Evolutionary conservation across 2,329 filamentous ascomycete genomes (phyloP).

Genomic region (Colletotrichum orbiculare): DNA sequence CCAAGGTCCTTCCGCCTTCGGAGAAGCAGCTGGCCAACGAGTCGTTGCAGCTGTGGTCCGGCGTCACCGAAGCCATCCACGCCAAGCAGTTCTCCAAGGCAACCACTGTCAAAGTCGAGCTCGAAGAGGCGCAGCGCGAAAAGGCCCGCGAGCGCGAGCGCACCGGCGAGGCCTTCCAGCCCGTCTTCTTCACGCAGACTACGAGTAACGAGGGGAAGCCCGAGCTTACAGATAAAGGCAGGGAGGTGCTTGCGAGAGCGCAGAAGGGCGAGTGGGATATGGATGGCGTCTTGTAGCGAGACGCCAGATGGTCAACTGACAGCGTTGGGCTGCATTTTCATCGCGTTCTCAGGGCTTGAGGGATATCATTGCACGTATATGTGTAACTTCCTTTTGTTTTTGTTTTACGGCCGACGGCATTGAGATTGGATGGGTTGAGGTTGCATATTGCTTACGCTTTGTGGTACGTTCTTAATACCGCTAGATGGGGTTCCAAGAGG

Average conservation of each 20-base stretch:
- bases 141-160: constrained; percentile 84
- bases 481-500: too few species aligned
- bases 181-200: constrained; percentile 83
- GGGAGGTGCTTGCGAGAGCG: constrained; percentile 60
- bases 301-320: too few species aligned
- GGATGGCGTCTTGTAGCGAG: constrained; percentile 50
- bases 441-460: too few species aligned
- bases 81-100: constrained; percentile 86
- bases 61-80: constrained; percentile 86
- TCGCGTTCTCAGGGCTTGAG: too few species aligned
- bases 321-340: too few species aligned
- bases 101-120: constrained; percentile 87
- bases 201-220: constrained; percentile 67
- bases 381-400: too few species aligned
- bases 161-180: constrained; percentile 77
- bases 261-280: constrained; percentile 65
- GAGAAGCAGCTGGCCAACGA: constrained; percentile 89
- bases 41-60: constrained; percentile 86
- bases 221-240: constrained; percentile 65
- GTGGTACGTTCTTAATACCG: too few species aligned
- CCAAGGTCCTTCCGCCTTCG: constrained; percentile 82
- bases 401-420: too few species aligned
- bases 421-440: too few species aligned
- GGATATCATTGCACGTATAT: too few species aligned
- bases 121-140: constrained; percentile 89